Base-by-base conservation (phyloP, 176 grass and related monocot genomes). In the Carex myosuroides region DNA sequence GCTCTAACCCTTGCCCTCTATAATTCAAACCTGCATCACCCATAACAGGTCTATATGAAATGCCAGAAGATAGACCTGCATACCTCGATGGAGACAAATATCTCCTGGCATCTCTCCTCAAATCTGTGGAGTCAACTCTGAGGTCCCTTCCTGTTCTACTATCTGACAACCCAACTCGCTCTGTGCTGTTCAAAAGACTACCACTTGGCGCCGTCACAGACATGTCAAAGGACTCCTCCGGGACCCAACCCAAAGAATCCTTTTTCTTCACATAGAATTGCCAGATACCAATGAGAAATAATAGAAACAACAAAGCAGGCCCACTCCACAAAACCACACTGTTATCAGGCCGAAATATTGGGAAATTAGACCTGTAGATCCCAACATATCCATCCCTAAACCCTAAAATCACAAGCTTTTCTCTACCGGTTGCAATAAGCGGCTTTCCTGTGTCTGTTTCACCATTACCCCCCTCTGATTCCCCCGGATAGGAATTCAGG, bases 221-320 rank as follows among this genome's bases (percentile, higher is more conserved):
- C 6, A 83, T 78, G 82, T 90, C 90, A 63, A 98, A 98, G 1
- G 92, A 88, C 67, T 98, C 95, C 42, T 91, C 95, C 1, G 92
- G 85, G 22, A 87, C 87, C 92, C 92, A 98, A 9, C 91, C 92
- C 59, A 98, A 73, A 0, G 95, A 90, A 81, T 98, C 95, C 80
- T 95, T 98, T 85, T 98, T 98, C 87, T 95, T 98, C 78, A 98
- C 92, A 72, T 98, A 98, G 32, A 98, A 92, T 88, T 98, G 95
- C 95, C 92, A 92, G 17, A 94, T 88, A 33, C 91, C 91, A 44
- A 98, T 95, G 83, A 95, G 71, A 88, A 98, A 98, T 1, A 98
- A 60, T 59, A 98, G 89, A 82, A 95, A 95, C 18, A 98, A 85
- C 82, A 95, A 77, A 3, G 88, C 95, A 14, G 95, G 92, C 16